Evolutionary conservation across 345 rosid species (phyloP), one percentile per base, ranked within the genome.

Genomic region (Hypericum androsaemum): DNA sequence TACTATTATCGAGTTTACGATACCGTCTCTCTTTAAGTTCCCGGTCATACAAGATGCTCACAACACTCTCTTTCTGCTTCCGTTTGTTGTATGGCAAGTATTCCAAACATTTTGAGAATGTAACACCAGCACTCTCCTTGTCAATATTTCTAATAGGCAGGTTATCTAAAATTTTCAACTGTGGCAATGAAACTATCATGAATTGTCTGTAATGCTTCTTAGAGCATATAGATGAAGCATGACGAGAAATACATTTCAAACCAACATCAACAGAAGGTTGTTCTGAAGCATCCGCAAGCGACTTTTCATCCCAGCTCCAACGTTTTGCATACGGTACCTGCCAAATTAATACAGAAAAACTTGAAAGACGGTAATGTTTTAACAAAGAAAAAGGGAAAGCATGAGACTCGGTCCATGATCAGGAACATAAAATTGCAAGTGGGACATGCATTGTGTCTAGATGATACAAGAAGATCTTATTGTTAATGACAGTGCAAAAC

Each of bases 141-240:
- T 80, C 81, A 13, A 37, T 39, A 50, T 47, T 54, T 52, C 10
- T 58, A 50, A 79, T 70, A 1, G 66, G 58, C 38, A 63, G 53
- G 66, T 76, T 76, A 53, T 80, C 85, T 52, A 76, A 56, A 38
- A 74, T 81, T 46, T 67, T 52, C 60, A 80, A 59, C 47, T 10
- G 63, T 39, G 80, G 79, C 44, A 80, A 69, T 12, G 76, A 76
- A 58, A 64, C 74, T 50, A 80, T 46, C 67, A 76, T 59, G 46
- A 59, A 76, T 49, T 74, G 77, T 43, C 81, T 50, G 48, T 80
- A 80, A 57, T 74, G 80, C 57, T 71, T 80, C 67, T 76, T 77
- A 17, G 66, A 80, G 74, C 81, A 80, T 43, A 76, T 71, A 6
- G 77, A 74, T 0, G 81, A 71, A 46, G 80, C 74, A 57, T 76